These are phyloP conservation scores for Curvularia sp. DNA, from an alignment of 2,329 filamentous ascomycete genomes.

Conservation along the genomic window DNA sequence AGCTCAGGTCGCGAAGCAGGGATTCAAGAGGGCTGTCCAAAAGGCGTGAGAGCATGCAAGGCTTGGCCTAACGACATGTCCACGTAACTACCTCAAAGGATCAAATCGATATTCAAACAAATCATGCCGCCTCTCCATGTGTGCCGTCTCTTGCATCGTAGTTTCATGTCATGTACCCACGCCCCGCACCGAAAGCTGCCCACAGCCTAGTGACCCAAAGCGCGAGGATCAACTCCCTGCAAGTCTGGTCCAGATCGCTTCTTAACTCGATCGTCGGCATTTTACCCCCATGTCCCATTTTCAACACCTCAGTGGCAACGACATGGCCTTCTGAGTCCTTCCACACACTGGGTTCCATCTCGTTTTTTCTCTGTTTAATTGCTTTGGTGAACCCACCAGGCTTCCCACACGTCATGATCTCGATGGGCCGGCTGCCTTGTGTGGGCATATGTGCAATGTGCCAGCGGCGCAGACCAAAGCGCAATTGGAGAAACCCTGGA, in stretches of 20 bases:
- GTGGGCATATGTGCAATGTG: constrained; percentile 27
- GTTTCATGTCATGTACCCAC: constrained; percentile 6
- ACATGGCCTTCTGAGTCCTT: constrained; percentile 31
- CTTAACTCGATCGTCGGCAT: constrained; percentile 35
- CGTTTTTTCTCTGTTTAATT: constrained; percentile 25
- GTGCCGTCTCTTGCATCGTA: neutral
- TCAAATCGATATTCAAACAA: neutral
- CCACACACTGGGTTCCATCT: constrained; percentile 30
- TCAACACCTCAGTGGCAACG: constrained; percentile 32
- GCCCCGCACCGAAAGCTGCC: constrained; percentile 34
- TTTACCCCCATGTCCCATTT: constrained; percentile 21
- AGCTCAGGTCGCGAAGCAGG: constrained; percentile 39
- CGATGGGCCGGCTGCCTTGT: constrained; percentile 18
- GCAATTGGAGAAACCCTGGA: constrained; percentile 30
- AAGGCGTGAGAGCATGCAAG: constrained; percentile 7
- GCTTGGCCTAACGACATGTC: neutral
- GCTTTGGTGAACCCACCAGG: constrained; percentile 19
- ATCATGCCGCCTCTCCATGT: neutral
- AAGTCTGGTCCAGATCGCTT: constrained; percentile 31
- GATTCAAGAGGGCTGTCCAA: constrained; percentile 38
- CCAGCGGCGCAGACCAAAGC: constrained; percentile 29
- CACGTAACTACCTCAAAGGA: neutral
- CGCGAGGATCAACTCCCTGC: constrained; percentile 34
- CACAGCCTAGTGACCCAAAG: constrained; percentile 37
- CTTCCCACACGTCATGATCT: constrained; percentile 36